Evolutionary conservation across 2,329 filamentous ascomycete species (phyloP).

Genomic region (Colletotrichum viniferum): DNA sequence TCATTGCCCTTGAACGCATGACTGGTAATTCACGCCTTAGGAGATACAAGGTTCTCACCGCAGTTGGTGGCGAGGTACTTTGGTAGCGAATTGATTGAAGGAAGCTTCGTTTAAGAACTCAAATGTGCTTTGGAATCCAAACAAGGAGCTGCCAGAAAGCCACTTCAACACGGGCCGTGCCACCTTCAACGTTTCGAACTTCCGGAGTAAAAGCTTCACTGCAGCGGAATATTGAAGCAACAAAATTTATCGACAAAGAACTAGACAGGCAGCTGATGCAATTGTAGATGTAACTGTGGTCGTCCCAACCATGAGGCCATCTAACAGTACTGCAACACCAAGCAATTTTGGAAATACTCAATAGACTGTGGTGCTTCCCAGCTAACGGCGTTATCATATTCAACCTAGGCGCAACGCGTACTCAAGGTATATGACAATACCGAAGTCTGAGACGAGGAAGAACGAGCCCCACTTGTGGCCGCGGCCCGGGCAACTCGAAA

Average conservation of each 20-base stretch:
- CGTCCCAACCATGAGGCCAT: not conserved
- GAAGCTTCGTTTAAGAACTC: not conserved
- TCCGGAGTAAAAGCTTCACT: accelerated
- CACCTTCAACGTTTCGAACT: accelerated
- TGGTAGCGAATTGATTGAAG: not conserved
- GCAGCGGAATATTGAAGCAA: not conserved
- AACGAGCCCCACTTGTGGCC: not conserved
- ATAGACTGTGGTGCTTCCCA: not conserved
- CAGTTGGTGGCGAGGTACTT: not conserved
- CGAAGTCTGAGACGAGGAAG: not conserved
- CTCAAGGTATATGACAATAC: not conserved
- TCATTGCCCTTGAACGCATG: not conserved
- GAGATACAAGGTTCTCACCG: not conserved
- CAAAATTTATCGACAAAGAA: accelerated
- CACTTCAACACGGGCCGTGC: not conserved
- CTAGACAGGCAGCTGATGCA: not conserved
- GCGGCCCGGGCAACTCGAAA: not conserved
- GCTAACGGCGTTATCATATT: not conserved
- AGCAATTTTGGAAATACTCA: not conserved
- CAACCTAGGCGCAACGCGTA: not conserved
- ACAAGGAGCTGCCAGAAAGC: not conserved
- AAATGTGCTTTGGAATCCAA: not conserved
- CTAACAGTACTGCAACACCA: not conserved
- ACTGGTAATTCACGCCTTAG: not conserved
- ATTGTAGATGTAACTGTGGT: too few relatives aligned